Base-by-base conservation (phyloP, 2,329 filamentous ascomycete species). In the Colletotrichum phormii region DNA sequence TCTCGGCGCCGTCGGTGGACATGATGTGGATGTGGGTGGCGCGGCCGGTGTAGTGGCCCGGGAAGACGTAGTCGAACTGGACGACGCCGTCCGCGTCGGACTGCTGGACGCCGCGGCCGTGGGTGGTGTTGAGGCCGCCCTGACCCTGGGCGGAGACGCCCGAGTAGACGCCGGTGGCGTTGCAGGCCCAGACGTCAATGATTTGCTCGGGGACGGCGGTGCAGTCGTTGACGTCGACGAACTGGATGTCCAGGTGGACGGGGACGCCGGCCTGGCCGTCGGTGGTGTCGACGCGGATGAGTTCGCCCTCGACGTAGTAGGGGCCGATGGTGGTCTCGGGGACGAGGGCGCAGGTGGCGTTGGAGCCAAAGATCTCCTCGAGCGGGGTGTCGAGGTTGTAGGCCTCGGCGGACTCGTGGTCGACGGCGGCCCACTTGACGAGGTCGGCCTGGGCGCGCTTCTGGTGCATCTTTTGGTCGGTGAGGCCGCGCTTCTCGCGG, bases 11-110 rank as follows among this genome's bases (percentile, higher is more conserved):
- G 59, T 81, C 76, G 74, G 83, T 79, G 84, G 85, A 78, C 64
- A 83, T 75, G 51, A 83, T 63, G 75, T 89, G 87, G 22, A 87
- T 85, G 75, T 89, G 88, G 1, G 81, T 85, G 5, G 86, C 81
- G 2, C 87, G 84, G 6, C 82, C 80, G 11, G 77, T 77, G 76
- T 87, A 87, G 75, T 86, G 84, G 4, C 85, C 84, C 0, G 84
- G 85, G 74, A 85, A 85, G 74, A 85, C 76, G 18, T 82, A 83
- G 42, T 82, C 79, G 73, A 87, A 86, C 71, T 83, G 78, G 81
- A 71, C 53, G 81, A 72, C 68, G 33, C 72, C 62, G 67, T 72
- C 67, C 15, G 37, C 15, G 63, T 81, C 29, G 75, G 77, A 71
- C 78, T 78, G 42, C 61, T 73, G 71, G 22, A 71, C 71, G 29